phyloP scores from a whole-genome alignment of 495 filamentous ascomycete genomes.

The Aspergillus sclerotioniger region DNA sequence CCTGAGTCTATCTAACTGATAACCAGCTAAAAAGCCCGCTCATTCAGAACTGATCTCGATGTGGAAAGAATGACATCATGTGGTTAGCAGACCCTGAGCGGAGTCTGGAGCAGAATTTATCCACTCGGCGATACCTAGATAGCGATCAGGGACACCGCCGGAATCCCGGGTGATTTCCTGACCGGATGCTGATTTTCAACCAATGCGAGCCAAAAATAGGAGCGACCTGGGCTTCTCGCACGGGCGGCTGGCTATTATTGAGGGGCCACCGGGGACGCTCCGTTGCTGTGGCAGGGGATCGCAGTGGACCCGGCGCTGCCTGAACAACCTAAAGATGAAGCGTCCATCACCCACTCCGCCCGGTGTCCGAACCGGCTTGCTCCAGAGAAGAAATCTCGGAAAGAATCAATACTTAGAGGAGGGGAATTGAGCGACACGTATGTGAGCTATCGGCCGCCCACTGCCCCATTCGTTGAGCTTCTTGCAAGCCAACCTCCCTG shows the following conservation, averaged over 20 bases:
- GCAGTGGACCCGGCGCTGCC: conserved; percentile 31
- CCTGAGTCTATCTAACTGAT: neutral
- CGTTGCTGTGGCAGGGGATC: conserved; percentile 42
- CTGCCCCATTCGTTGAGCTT: neutral
- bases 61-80: neutral
- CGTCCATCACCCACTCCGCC: conserved; percentile 21
- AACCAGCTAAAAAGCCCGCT: neutral
- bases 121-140: neutral
- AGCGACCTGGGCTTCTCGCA: too few species aligned
- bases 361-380: conserved; percentile 17
- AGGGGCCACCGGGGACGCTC: conserved; percentile 11
- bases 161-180: conserved; percentile 3
- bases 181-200: neutral
- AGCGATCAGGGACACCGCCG: conserved; percentile 1
- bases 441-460: neutral
- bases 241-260: conserved; percentile 25
- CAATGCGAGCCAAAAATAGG: conserved; percentile 1
- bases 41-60: neutral
- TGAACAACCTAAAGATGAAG: conserved; percentile 15
- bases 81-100: neutral
- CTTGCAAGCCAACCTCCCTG: neutral
- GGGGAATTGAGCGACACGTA: neutral
- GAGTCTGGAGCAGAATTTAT: conserved; percentile 3
- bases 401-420: neutral
- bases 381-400: conserved; percentile 10